A percentile compares a stretch with the other conserved stretches of the same genome.
Evolutionary conservation across 2,329 filamentous ascomycete species (phyloP).

Genomic region (Xenosphaeropsis pyriputrescens): DNA sequence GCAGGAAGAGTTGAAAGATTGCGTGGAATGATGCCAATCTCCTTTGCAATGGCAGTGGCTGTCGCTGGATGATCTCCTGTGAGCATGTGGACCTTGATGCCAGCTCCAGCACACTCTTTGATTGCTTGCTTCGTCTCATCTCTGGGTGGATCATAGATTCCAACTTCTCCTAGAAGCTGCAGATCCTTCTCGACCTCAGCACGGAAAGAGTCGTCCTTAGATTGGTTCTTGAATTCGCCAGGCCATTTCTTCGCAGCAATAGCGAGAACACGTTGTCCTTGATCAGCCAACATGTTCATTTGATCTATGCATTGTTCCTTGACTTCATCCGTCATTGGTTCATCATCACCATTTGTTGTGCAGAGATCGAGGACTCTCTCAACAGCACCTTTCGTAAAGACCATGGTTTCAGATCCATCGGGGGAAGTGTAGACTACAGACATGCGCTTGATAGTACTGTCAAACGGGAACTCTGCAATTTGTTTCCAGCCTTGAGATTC

Average conservation of each 20-base stretch:
- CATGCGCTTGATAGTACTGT: conserved; percentile 52
- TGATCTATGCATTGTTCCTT: conserved; percentile 32
- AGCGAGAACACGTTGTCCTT: conserved; percentile 45
- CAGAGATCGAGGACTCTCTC: conserved; percentile 44
- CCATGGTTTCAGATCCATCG: conserved; percentile 16
- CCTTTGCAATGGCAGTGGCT: conserved; percentile 37
- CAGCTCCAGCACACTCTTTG: conserved; percentile 47
- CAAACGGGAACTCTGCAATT: conserved; percentile 49
- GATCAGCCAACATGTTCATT: conserved; percentile 39
- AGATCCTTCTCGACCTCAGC: conserved; percentile 35
- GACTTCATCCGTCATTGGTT: conserved; percentile 22
- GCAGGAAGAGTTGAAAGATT: conserved; percentile 26
- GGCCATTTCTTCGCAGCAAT: conserved; percentile 27
- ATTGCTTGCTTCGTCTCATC: conserved; percentile 42
- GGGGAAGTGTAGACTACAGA: conserved; percentile 38
- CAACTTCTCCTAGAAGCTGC: conserved; percentile 37
- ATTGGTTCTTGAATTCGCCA: conserved; percentile 7
- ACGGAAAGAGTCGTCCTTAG: conserved; percentile 8
- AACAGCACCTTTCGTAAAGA: conserved; percentile 49
- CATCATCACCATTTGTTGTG: conserved; percentile 25
- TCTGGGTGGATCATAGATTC: conserved; percentile 42
- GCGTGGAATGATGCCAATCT: conserved; percentile 35
- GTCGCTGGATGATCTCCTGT: conserved; percentile 44
- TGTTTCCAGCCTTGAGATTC: conserved; percentile 28
- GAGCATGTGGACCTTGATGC: conserved; percentile 65